Evolutionary conservation across 2,329 filamentous ascomycete genomes (phyloP), one percentile per base, ranked within the genome.

Genomic region (Leptographium wingfieldii): DNA sequence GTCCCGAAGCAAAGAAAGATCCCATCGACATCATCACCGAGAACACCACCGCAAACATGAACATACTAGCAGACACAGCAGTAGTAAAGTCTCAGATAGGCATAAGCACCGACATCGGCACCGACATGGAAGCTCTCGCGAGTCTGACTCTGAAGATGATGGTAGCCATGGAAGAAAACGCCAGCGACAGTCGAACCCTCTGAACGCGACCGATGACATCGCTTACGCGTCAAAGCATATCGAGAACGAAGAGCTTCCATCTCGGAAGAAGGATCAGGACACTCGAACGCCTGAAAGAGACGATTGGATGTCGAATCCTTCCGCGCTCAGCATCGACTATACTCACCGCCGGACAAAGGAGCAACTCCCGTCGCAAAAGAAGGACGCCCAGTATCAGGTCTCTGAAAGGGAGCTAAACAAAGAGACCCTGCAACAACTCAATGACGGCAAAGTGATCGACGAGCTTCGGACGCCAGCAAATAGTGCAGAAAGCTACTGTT

Each of bases 281-380:
- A 7, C 33, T 10, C 12, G 9, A 9, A n/a, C 22, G 35, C 40
- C 29, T n/a, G 55, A 22, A 27, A 12, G 95, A 64, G 94, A 97
- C 71, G 83, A 87, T 0, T 99, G 95, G 92, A 99, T 99, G 94
- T 86, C 91, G 62, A 87, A 87, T 0, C 91, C 92, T 0, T 89
- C 88, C 0, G 84, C 86, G 0, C 74, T 95, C 43, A 86, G 92
- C 58, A 78, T 97, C 60, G 92, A 97, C 69, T 96, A 95, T 70
- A 80, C 90, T 57, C 81, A 88, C 68, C 78, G 82, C 4, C 73
- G 80, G 63, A 83, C 83, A 22, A 25, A 46, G 9, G 35, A 54
- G 9, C 19, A 16, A 9, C 1, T 31, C 10, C 9, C 56, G 4
- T 25, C 12, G 2, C 33, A 16, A 16, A 43, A 53, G 29, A 1